phyloP scores from a whole-genome alignment of 345 rosid genomes.

The Bruguiera parviflora region DNA sequence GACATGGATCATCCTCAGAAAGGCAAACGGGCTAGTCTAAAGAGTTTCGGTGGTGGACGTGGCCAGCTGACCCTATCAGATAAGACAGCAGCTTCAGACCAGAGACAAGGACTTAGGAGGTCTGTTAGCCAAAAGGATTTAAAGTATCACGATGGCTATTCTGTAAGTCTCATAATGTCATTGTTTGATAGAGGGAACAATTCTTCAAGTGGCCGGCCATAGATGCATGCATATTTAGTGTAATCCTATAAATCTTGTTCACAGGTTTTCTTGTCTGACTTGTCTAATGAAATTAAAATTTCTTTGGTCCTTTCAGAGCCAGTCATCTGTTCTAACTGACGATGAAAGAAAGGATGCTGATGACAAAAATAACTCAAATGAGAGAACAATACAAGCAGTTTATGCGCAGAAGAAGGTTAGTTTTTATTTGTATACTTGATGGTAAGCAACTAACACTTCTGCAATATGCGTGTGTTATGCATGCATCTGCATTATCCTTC shows the following conservation, averaged over 20 bases:
- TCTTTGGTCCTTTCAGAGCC: constrained; percentile 56
- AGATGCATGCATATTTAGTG: not conserved
- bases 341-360: constrained; percentile 66
- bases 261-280: not conserved
- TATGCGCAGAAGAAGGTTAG: constrained; percentile 75
- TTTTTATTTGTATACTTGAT: constrained; percentile 13
- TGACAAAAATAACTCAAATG: constrained; percentile 43
- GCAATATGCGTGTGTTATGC: not conserved
- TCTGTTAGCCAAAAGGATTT: constrained; percentile 69
- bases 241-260: not conserved
- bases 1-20: constrained; percentile 52
- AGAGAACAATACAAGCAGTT: constrained; percentile 65
- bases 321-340: constrained; percentile 81
- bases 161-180: constrained; percentile 50
- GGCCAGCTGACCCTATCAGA: constrained; percentile 32
- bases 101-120: constrained; percentile 55
- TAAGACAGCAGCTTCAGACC: constrained; percentile 40
- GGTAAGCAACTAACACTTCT: not conserved
- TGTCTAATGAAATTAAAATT: constrained; percentile 6
- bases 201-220: not conserved
- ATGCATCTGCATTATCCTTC: not conserved
- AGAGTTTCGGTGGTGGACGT: constrained; percentile 35
- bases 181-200: constrained; percentile 3
- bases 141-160: constrained; percentile 72
- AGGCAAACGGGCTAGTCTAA: constrained; percentile 32